Conservation (phyloP, 345 rosid species). For the Linum lewisii region DNA sequence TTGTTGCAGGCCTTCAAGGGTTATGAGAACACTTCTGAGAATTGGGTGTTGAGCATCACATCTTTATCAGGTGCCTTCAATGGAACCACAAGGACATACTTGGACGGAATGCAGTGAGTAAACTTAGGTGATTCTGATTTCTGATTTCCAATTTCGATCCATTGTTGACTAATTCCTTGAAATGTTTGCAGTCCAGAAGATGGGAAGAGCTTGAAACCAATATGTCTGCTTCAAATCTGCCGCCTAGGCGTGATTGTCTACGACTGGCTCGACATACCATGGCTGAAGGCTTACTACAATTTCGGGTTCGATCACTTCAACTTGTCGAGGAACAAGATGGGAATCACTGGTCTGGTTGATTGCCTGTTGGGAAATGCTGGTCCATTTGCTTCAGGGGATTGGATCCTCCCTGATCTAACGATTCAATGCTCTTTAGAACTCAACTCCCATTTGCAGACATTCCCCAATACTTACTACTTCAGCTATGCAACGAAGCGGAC, state of each 20-base stretch:
- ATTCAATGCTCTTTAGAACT: slow-evolving; percentile 66
- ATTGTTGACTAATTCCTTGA: neutral
- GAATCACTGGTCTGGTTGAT: slow-evolving; percentile 58
- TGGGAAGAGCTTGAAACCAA: slow-evolving; percentile 60
- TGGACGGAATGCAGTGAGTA: slow-evolving; percentile 88
- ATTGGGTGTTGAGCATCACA: slow-evolving; percentile 90
- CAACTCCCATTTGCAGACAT: slow-evolving; percentile 54
- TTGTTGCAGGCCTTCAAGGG: slow-evolving; percentile 60
- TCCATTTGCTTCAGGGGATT: slow-evolving; percentile 73
- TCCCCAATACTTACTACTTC: slow-evolving; percentile 75
- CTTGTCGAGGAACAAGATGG: slow-evolving; percentile 65
- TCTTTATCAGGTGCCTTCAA: slow-evolving; percentile 93
- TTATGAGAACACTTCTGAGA: slow-evolving; percentile 67
- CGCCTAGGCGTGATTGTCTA: slow-evolving; percentile 75
- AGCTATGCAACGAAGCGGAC: slow-evolving; percentile 89
- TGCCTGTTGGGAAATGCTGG: slow-evolving; percentile 68
- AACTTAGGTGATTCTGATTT: neutral
- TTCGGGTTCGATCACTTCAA: slow-evolving; percentile 92
- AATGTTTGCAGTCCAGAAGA: slow-evolving; percentile 59
- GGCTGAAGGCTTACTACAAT: slow-evolving; percentile 77
- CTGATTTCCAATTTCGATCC: neutral
- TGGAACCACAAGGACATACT: slow-evolving; percentile 82
- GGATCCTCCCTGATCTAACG: slow-evolving; percentile 94
- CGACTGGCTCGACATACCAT: slow-evolving; percentile 86
- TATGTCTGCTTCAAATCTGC: slow-evolving; percentile 70